A percentile compares a stretch with the other conserved stretches of the same genome.
These are phyloP conservation scores for Yarrowia sp. DNA, from an alignment of 805 yeast species.

Conservation along the genomic window DNA sequence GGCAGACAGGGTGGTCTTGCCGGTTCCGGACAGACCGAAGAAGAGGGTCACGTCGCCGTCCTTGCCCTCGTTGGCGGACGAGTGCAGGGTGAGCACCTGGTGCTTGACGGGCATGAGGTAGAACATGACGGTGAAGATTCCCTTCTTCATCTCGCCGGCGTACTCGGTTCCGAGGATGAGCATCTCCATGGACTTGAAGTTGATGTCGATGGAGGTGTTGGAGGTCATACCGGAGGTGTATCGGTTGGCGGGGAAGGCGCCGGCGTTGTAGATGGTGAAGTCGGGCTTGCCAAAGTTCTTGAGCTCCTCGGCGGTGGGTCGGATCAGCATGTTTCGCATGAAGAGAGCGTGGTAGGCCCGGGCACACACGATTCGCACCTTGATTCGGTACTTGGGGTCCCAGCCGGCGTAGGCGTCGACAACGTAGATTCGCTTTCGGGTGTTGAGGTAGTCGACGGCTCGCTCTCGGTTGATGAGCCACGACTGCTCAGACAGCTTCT, in stretches of 20 bases:
- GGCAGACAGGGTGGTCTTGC: constrained; percentile 96
- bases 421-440: constrained; percentile 90
- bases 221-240: constrained; percentile 98
- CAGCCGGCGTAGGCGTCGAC: constrained; percentile 98
- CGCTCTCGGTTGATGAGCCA: constrained; percentile 96
- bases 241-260: constrained; percentile 97
- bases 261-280: constrained; percentile 97
- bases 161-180: constrained; percentile 97
- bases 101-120: constrained; percentile 96
- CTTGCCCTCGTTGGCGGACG: constrained; percentile 92
- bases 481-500: constrained; percentile 89
- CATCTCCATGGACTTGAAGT: constrained; percentile 98
- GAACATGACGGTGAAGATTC: constrained; percentile 98
- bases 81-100: constrained; percentile 90
- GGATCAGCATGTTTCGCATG: constrained; percentile 97
- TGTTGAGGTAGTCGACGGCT: constrained; percentile 95
- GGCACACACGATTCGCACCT: constrained; percentile 95
- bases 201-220: constrained; percentile 91
- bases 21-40: constrained; percentile 97
- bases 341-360: constrained; percentile 98
- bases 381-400: constrained; percentile 97
- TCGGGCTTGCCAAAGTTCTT: constrained; percentile 94
- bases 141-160: constrained; percentile 99
- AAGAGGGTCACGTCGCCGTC: constrained; percentile 89
- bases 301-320: constrained; percentile 91